Evolutionary conservation across 345 rosid genomes (phyloP).

Genomic region (Salix viminalis): DNA sequence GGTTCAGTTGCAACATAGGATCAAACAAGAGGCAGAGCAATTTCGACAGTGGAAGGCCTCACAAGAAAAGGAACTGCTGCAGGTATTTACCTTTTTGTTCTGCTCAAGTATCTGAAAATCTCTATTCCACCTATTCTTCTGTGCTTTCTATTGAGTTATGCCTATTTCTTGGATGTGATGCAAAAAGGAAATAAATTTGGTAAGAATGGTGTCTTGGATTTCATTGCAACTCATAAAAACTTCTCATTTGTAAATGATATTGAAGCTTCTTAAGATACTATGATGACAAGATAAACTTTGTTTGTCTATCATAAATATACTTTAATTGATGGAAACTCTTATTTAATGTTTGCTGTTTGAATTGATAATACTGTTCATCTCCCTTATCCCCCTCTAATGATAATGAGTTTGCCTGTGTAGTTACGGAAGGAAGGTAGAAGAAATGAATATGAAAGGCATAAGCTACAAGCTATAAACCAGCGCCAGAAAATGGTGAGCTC

Average conservation of each 20-base stretch:
- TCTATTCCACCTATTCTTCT: neutral
- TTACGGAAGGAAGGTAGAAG: slow-evolving; percentile 91
- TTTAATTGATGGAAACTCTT: too few relatives aligned
- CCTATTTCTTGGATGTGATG: neutral
- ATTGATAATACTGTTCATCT: neutral
- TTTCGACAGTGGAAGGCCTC: slow-evolving; percentile 98
- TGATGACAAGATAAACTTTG: neutral
- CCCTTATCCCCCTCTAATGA: neutral
- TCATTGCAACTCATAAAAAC: neutral
- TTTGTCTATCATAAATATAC: neutral
- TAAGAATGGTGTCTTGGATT: neutral
- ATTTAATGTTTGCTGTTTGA: neutral
- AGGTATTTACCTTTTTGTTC: slow-evolving; percentile 39
- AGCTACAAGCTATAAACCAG: slow-evolving; percentile 89
- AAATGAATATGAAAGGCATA: slow-evolving; percentile 97
- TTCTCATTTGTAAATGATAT: too few relatives aligned
- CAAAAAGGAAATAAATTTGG: neutral
- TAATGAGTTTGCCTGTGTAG: slow-evolving; percentile 39
- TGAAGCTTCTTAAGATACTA: neutral
- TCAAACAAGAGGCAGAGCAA: slow-evolving; percentile 98
- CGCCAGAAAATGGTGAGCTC: slow-evolving; percentile 85
- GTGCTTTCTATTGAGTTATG: neutral
- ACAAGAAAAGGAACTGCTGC: slow-evolving; percentile 87
- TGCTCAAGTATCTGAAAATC: neutral
- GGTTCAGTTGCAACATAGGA: slow-evolving; percentile 96